A percentile compares a stretch with the other conserved stretches of the same genome.
Evolutionary conservation across 306 rosid genomes (phyloP).

Genomic region (Vicia faba): DNA sequence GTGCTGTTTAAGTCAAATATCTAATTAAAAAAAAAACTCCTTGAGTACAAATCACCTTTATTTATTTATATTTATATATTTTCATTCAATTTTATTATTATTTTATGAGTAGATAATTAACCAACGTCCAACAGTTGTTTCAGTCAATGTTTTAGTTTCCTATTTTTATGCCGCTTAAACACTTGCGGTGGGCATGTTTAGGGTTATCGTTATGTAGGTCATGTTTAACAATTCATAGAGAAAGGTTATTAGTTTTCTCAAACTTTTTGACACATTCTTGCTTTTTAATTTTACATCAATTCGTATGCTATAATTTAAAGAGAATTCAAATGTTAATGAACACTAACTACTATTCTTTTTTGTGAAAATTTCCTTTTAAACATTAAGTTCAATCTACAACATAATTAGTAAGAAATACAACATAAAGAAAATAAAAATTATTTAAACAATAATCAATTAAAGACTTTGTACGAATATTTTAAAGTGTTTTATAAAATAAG

Average conservation of each 20-base stretch:
- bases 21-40: neutral
- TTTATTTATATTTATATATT: neutral
- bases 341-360: too few species aligned
- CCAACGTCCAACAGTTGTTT: neutral
- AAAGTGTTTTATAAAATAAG: too few species aligned
- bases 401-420: too few species aligned
- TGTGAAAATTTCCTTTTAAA: too few species aligned
- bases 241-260: neutral
- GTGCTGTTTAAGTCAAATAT: constrained; percentile 24
- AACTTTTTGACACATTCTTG: too few species aligned
- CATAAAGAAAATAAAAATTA: too few species aligned
- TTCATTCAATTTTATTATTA: neutral
- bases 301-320: too few species aligned
- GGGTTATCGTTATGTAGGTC: neutral
- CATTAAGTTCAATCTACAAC: too few species aligned
- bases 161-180: constrained; percentile 2
- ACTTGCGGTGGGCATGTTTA: neutral
- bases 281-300: too few species aligned
- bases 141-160: neutral
- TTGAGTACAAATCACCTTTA: neutral
- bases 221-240: neutral
- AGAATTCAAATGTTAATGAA: too few species aligned
- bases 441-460: too few species aligned
- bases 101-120: neutral
- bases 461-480: too few species aligned